Conservation (phyloP, 139 green algal species). For the Chlamydomonas asymmetrica region DNA sequence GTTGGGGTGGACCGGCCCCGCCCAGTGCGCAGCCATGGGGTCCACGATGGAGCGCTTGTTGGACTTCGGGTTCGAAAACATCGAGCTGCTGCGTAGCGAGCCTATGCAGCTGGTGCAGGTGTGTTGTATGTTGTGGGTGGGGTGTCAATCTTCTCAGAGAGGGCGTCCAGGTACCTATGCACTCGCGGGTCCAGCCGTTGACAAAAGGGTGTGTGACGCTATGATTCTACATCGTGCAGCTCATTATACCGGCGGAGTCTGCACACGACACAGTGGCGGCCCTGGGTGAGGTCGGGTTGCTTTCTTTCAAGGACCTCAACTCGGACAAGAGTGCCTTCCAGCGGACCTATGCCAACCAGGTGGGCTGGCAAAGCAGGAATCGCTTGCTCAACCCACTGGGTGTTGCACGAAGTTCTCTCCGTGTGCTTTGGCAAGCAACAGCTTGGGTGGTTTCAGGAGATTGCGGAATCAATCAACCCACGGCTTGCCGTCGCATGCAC, state of each 20-base stretch:
- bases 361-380: no score
- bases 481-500: no score
- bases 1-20: no score
- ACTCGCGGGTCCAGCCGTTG: not conserved
- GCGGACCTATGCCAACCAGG: constrained; percentile 88
- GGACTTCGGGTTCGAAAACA: constrained; percentile 52
- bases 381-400: no score
- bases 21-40: no score
- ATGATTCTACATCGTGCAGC: constrained; percentile 52
- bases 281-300: constrained; percentile 83
- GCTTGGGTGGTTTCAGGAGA: no score
- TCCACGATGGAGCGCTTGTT: no score
- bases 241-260: constrained; percentile 93
- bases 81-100: constrained; percentile 79
- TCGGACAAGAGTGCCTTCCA: constrained; percentile 88
- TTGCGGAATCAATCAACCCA: no score
- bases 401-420: no score
- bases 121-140: not conserved
- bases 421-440: no score
- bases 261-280: constrained; percentile 87
- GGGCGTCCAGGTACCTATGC: not conserved
- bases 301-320: constrained; percentile 95
- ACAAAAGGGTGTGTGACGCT: no score
- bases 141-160: not conserved
- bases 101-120: constrained; percentile 95